phyloP scores from a whole-genome alignment of 1,284 basidiomycete species.

The Fomitiporia mediterranea region DNA sequence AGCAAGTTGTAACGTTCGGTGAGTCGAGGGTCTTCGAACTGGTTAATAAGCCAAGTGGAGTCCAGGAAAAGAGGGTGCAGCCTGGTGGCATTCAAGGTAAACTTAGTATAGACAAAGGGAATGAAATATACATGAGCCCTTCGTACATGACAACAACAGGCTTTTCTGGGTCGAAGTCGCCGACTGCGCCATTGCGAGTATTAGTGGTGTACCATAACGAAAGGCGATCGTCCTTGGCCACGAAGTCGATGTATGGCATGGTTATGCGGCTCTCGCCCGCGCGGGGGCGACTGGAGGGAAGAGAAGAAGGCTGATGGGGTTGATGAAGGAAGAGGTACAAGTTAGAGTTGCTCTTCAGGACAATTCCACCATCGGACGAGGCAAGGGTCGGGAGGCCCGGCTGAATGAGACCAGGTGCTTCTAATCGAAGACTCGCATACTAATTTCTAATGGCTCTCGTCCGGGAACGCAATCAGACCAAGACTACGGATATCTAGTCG shows the following conservation, averaged over 20 bases:
- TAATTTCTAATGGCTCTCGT: too few relatives aligned
- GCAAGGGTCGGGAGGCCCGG: constrained; percentile 4
- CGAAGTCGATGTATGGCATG: constrained; percentile 71
- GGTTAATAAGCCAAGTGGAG: constrained; percentile 59
- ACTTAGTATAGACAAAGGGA: neutral
- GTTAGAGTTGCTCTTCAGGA: neutral
- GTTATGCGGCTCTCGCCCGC: neutral
- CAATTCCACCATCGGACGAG: neutral
- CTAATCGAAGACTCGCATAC: neutral
- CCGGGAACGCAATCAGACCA: too few relatives aligned
- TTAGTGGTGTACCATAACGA: constrained; percentile 71
- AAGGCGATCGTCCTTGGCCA: constrained; percentile 57
- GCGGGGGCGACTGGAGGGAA: neutral
- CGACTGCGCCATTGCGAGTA: constrained; percentile 48
- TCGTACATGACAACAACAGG: constrained; percentile 51
- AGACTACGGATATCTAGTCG: too few relatives aligned
- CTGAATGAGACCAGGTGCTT: neutral
- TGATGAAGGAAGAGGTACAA: too few relatives aligned
- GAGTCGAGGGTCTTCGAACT: constrained; percentile 63
- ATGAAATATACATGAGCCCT: neutral
- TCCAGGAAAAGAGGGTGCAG: constrained; percentile 66
- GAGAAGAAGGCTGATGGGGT: constrained; percentile 1
- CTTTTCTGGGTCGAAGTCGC: constrained; percentile 58
- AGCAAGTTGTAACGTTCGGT: constrained; percentile 57
- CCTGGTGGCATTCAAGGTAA: neutral